Evolutionary conservation across 164 flowering plant genomes (phyloP).

Genomic region (Aristolochia contorta): DNA sequence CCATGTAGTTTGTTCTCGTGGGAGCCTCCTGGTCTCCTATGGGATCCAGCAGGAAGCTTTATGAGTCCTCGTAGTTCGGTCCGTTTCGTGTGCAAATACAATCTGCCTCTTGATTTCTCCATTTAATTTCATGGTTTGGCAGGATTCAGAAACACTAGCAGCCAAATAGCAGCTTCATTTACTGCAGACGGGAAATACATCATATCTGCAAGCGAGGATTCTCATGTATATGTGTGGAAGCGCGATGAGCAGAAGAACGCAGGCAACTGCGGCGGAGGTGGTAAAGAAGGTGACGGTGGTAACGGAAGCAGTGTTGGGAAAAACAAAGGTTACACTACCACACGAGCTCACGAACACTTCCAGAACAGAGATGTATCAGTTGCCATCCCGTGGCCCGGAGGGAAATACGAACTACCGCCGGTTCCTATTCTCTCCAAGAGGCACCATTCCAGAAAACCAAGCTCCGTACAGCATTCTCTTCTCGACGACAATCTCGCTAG

Average conservation of each 20-base stretch:
- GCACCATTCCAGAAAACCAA: constrained; percentile 20
- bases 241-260: constrained; percentile 31
- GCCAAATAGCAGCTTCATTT: constrained; percentile 71
- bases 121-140: constrained; percentile 1
- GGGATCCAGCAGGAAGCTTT: too few species aligned
- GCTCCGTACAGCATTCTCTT: constrained; percentile 13
- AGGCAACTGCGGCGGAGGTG: constrained; percentile 9
- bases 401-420: constrained; percentile 43
- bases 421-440: constrained; percentile 27
- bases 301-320: constrained; percentile 17
- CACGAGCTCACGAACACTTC: constrained; percentile 56
- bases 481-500: constrained; percentile 21
- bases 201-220: constrained; percentile 74
- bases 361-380: constrained; percentile 72
- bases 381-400: constrained; percentile 86
- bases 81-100: neutral
- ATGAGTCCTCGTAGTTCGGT: too few species aligned
- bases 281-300: neutral
- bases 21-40: too few species aligned
- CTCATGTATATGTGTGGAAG: constrained; percentile 75
- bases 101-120: neutral
- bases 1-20: too few species aligned
- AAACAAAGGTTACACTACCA: constrained; percentile 23
- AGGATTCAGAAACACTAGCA: constrained; percentile 82
- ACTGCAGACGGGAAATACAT: constrained; percentile 37